Percentiles rank a stretch among this genome's conserved stretches.
phyloP scores from a whole-genome alignment of 2,329 filamentous ascomycete genomes.

The Aspergillus floridensis region DNA sequence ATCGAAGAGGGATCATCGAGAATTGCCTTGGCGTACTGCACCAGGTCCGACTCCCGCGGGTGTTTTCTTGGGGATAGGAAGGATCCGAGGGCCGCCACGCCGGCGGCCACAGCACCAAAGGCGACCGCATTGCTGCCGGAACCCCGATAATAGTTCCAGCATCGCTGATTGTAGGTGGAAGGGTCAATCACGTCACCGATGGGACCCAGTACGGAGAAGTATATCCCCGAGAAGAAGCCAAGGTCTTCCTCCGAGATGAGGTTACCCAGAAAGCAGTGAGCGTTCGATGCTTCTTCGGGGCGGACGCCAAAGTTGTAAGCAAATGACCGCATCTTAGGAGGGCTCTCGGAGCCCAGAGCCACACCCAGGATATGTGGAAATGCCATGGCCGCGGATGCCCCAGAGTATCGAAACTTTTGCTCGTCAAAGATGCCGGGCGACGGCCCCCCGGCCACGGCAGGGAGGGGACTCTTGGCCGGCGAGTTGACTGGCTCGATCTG shows the following conservation, averaged over 20 bases:
- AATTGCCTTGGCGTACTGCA: constrained; percentile 32
- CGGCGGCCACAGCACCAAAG: constrained; percentile 30
- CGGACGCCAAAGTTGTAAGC: constrained; percentile 34
- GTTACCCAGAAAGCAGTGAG: constrained; percentile 20
- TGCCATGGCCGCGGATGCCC: constrained; percentile 31
- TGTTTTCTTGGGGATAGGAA: constrained; percentile 27
- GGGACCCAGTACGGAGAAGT: constrained; percentile 23
- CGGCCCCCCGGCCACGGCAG: background rate
- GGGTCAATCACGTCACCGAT: constrained; percentile 25
- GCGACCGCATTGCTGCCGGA: constrained; percentile 15
- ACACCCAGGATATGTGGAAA: constrained; percentile 29
- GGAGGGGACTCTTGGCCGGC: too few relatives aligned
- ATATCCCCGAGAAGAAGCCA: constrained; percentile 19
- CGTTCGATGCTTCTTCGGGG: constrained; percentile 28
- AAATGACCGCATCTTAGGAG: constrained; percentile 26
- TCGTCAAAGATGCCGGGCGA: constrained; percentile 29
- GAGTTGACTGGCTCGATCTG: too few relatives aligned
- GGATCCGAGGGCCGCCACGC: constrained; percentile 28
- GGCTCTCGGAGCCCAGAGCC: constrained; percentile 26
- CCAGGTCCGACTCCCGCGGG: constrained; percentile 26
- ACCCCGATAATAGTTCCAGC: constrained; percentile 26
- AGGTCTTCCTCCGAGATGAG: constrained; percentile 29
- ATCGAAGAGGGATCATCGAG: constrained; percentile 32
- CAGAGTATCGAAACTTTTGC: constrained; percentile 27
- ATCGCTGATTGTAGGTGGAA: constrained; percentile 28